phyloP scores from a whole-genome alignment of 2,329 filamentous ascomycete genomes.

The Colletotrichum sp. region DNA sequence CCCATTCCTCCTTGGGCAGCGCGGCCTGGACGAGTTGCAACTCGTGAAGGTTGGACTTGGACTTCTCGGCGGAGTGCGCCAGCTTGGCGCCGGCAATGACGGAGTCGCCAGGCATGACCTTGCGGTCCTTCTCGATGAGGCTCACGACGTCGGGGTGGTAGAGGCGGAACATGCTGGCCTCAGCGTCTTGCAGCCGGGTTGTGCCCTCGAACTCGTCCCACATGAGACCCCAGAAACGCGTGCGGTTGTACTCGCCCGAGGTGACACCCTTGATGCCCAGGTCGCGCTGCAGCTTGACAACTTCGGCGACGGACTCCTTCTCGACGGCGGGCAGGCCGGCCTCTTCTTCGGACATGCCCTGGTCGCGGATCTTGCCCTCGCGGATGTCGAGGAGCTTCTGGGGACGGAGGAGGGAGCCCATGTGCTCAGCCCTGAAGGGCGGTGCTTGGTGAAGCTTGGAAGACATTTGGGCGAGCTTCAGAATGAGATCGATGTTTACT shows the following conservation, averaged over 20 bases:
- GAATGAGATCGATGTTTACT: rapidly evolving
- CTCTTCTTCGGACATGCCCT: conserved; percentile 44
- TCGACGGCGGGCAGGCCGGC: conserved; percentile 64
- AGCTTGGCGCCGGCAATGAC: conserved; percentile 57
- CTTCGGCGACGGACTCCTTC: conserved; percentile 67
- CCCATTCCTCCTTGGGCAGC: conserved; percentile 52
- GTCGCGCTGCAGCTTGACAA: conserved; percentile 72
- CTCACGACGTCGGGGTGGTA: conserved; percentile 62
- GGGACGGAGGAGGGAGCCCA: conserved; percentile 77
- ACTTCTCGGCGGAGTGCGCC: conserved; percentile 44
- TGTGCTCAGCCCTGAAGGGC: conserved; percentile 78
- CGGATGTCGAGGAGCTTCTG: conserved; percentile 59
- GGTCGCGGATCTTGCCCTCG: conserved; percentile 59
- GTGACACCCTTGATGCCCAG: conserved; percentile 71
- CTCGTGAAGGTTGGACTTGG: conserved; percentile 54
- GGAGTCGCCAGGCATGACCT: conserved; percentile 62
- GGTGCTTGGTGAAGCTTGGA: conserved; percentile 28
- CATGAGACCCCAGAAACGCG: conserved; percentile 56
- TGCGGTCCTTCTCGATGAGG: conserved; percentile 55
- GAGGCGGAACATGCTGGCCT: conserved; percentile 56
- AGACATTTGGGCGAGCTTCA: background rate
- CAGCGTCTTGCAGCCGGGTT: conserved; percentile 52
- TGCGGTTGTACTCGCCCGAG: conserved; percentile 70
- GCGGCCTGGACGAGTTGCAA: conserved; percentile 50
- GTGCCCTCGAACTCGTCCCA: conserved; percentile 61